phyloP scores from a whole-genome alignment of 2,329 filamentous ascomycete species.

The Aspergillus fumigatus region DNA sequence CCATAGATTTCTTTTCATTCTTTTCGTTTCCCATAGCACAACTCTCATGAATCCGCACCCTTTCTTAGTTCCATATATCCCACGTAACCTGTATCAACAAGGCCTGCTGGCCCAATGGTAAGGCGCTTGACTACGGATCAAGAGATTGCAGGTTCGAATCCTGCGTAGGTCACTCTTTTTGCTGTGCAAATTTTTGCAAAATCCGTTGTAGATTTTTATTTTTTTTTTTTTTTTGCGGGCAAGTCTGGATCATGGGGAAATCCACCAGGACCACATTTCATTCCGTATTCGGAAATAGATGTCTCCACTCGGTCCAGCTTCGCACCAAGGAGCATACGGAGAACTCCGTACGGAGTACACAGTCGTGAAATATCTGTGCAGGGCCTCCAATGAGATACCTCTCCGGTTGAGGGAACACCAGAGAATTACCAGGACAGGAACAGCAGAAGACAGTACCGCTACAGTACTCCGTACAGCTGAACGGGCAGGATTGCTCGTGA shows the following conservation, averaged over 20 bases:
- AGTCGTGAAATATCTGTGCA: too few species aligned
- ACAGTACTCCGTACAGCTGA: too few species aligned
- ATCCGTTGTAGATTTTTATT: neutral
- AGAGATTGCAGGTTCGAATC: conserved; percentile 48
- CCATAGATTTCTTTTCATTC: neutral
- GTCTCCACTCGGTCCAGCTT: too few species aligned
- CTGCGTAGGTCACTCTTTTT: conserved; percentile 31
- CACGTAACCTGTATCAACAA: neutral
- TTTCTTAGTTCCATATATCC: neutral
- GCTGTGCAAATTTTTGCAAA: neutral
- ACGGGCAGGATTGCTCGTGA: too few species aligned
- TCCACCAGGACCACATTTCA: neutral
- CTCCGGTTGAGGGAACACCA: too few species aligned
- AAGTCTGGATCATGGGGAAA: neutral
- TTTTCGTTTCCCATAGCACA: too few species aligned
- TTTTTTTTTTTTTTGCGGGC: neutral
- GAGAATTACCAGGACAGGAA: too few species aligned
- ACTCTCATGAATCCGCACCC: neutral
- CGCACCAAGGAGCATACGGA: too few species aligned
- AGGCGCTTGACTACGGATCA: conserved; percentile 52
- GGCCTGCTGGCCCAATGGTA: conserved; percentile 41
- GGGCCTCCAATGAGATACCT: too few species aligned
- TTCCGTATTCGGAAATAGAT: neutral
- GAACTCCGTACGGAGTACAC: too few species aligned
- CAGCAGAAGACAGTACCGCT: too few species aligned